phyloP scores from a whole-genome alignment of 2,329 filamentous ascomycete genomes.

The Botryosphaeria dothidea region DNA sequence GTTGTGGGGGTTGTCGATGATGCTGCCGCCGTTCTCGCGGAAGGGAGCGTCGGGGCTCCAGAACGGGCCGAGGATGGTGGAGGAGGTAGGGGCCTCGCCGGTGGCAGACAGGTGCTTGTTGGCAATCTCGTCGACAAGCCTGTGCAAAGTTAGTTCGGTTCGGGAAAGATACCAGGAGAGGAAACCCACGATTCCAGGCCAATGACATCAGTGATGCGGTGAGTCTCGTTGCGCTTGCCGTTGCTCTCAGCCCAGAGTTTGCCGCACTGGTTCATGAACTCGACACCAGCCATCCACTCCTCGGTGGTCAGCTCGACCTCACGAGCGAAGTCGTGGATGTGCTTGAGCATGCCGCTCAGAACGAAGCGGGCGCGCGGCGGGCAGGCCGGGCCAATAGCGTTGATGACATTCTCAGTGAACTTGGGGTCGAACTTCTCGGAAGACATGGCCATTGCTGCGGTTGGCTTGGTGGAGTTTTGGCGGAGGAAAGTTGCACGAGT shows the following conservation, averaged over 20 bases:
- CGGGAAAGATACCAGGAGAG: background rate
- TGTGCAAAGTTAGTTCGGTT: conserved; percentile 28
- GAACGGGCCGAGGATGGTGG: conserved; percentile 75
- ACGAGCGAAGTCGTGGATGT: conserved; percentile 77
- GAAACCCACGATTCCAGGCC: conserved; percentile 68
- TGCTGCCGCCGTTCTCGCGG: conserved; percentile 64
- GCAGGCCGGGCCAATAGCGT: conserved; percentile 72
- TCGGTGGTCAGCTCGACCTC: conserved; percentile 76
- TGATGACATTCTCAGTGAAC: conserved; percentile 74
- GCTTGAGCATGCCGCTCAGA: conserved; percentile 64
- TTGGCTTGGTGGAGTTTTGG: background rate
- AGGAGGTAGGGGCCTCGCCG: conserved; percentile 67
- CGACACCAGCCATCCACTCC: conserved; percentile 75
- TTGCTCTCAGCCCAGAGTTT: conserved; percentile 56
- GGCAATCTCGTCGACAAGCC: conserved; percentile 67
- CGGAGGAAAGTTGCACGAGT: background rate
- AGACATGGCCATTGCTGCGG: conserved; percentile 11
- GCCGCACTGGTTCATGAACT: conserved; percentile 74
- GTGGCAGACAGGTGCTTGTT: conserved; percentile 65
- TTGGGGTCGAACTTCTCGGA: conserved; percentile 64
- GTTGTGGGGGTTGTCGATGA: conserved; percentile 64
- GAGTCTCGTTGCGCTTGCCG: conserved; percentile 71
- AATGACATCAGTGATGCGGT: conserved; percentile 71
- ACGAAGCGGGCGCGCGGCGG: conserved; percentile 65
- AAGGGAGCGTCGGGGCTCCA: conserved; percentile 76